Evolutionary conservation across 495 filamentous ascomycete genomes (phyloP).

Genomic region (Hypoxylon crocopeplum): DNA sequence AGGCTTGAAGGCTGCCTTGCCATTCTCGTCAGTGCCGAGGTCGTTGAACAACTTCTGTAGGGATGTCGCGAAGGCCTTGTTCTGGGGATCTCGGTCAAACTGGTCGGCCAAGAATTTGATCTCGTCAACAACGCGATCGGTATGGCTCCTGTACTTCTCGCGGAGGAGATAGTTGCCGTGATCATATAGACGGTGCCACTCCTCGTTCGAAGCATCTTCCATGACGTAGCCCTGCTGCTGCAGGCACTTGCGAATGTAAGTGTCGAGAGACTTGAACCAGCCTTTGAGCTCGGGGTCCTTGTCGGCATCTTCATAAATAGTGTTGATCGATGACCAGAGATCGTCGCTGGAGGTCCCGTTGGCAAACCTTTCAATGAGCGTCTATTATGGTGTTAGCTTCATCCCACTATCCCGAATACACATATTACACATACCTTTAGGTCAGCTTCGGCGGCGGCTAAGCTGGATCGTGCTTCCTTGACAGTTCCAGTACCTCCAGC

Average conservation of each 20-base stretch:
- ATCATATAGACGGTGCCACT: constrained; percentile 88
- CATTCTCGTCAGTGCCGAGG: constrained; percentile 78
- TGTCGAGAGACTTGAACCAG: constrained; percentile 85
- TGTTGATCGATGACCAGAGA: constrained; percentile 83
- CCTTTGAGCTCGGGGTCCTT: constrained; percentile 82
- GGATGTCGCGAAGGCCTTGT: constrained; percentile 76
- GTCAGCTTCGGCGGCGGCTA: constrained; percentile 77
- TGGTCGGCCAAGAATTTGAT: constrained; percentile 86
- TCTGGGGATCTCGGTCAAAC: constrained; percentile 86
- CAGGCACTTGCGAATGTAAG: constrained; percentile 81
- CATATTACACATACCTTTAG: constrained; percentile 65
- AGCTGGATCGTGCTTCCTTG: constrained; percentile 70
- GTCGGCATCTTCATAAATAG: constrained; percentile 90
- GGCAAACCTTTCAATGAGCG: constrained; percentile 91
- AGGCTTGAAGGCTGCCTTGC: constrained; percentile 88
- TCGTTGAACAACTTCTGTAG: constrained; percentile 86
- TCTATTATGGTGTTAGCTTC: constrained; percentile 66
- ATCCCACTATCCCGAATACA: constrained; percentile 27
- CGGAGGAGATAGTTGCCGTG: constrained; percentile 87
- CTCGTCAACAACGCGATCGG: constrained; percentile 87
- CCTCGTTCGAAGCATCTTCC: constrained; percentile 76
- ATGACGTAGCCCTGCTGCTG: constrained; percentile 91
- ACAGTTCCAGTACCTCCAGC: constrained; percentile 69
- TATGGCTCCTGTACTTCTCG: constrained; percentile 85
- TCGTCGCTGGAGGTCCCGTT: constrained; percentile 90